Evolutionary conservation across 139 green algal species (phyloP).

Genomic region (Tetraselmis chui): DNA sequence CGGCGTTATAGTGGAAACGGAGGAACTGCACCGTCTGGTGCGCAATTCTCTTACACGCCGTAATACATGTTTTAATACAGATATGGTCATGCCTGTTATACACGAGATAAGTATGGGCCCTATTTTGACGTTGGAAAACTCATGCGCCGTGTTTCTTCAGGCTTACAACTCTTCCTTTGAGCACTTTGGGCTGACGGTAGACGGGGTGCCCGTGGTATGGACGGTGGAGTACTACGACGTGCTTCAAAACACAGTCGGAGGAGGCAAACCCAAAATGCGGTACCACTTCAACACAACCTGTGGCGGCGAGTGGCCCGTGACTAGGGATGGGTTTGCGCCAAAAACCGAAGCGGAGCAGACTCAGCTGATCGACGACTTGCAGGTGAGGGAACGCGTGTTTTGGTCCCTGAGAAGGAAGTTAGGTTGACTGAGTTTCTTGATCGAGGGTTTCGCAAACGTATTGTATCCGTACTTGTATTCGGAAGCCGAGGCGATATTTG

Average conservation of each 20-base stretch:
- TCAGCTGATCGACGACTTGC: slow-evolving; percentile 48
- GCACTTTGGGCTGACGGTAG: slow-evolving; percentile 27
- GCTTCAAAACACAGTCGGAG: slow-evolving; percentile 56
- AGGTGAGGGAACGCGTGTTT: slow-evolving; percentile 8
- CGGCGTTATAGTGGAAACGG: slow-evolving; percentile 61
- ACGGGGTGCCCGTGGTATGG: slow-evolving; percentile 34
- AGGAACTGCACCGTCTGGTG: slow-evolving; percentile 49
- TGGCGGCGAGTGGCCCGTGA: slow-evolving; percentile 35
- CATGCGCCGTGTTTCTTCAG: background rate
- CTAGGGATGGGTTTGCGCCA: slow-evolving; percentile 24
- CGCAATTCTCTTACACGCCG: background rate
- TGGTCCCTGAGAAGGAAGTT: too few species aligned
- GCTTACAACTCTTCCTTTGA: slow-evolving; percentile 61
- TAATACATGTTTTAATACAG: background rate
- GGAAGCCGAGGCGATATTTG: too few species aligned
- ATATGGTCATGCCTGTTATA: too few species aligned
- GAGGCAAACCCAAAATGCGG: slow-evolving; percentile 68
- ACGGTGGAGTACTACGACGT: slow-evolving; percentile 52
- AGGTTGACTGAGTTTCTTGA: too few species aligned
- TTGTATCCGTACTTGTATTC: too few species aligned
- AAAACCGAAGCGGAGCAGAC: slow-evolving; percentile 29
- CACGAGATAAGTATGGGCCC: too few species aligned
- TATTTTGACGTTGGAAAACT: too few species aligned
- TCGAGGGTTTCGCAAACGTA: too few species aligned
- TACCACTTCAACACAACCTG: slow-evolving; percentile 34